A percentile compares a stretch with the other conserved stretches of the same genome.
These are phyloP conservation scores for Boletus tylopilopsis DNA, from an alignment of 768 basidiomycete species.

Conservation along the genomic window DNA sequence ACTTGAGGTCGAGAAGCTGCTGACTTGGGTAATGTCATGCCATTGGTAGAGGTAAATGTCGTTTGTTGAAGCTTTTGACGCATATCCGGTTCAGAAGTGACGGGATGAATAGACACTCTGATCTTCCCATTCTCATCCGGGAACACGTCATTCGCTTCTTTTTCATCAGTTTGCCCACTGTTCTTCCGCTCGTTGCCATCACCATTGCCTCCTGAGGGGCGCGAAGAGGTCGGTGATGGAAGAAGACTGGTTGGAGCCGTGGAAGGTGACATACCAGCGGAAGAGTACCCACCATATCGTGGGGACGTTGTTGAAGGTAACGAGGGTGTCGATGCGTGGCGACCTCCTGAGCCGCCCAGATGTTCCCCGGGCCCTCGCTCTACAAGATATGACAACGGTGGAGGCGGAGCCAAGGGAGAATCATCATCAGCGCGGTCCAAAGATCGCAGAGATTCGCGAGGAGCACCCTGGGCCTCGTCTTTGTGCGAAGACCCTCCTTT, in stretches of 20 bases:
- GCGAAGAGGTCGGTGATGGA: constrained; percentile 74
- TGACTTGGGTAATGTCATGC: constrained; percentile 28
- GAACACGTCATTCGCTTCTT: constrained; percentile 33
- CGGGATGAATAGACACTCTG: constrained; percentile 46
- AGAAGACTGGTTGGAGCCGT: constrained; percentile 72
- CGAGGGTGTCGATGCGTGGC: constrained; percentile 69
- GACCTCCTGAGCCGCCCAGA: constrained; percentile 38
- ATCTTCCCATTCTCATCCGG: constrained; percentile 33
- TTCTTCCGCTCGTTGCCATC: constrained; percentile 44
- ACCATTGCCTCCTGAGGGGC: constrained; percentile 55
- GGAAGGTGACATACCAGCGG: constrained; percentile 66
- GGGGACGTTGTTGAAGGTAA: constrained; percentile 57
- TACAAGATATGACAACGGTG: constrained; percentile 86
- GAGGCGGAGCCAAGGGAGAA: constrained; percentile 82
- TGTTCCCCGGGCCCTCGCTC: constrained; percentile 50
- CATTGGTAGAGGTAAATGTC: constrained; percentile 32
- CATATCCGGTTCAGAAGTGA: constrained; percentile 61
- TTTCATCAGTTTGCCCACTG: constrained; percentile 42
- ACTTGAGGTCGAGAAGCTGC: constrained; percentile 11
- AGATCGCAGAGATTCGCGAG: constrained; percentile 39
- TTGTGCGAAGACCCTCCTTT: constrained; percentile 52
- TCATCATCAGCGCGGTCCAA: constrained; percentile 54
- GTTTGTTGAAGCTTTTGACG: constrained; percentile 43
- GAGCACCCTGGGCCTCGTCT: constrained; percentile 25
- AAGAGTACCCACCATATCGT: constrained; percentile 48